These are phyloP conservation scores for Termitomyces sp. DNA, from an alignment of 768 basidiomycete species.

Conservation along the genomic window DNA sequence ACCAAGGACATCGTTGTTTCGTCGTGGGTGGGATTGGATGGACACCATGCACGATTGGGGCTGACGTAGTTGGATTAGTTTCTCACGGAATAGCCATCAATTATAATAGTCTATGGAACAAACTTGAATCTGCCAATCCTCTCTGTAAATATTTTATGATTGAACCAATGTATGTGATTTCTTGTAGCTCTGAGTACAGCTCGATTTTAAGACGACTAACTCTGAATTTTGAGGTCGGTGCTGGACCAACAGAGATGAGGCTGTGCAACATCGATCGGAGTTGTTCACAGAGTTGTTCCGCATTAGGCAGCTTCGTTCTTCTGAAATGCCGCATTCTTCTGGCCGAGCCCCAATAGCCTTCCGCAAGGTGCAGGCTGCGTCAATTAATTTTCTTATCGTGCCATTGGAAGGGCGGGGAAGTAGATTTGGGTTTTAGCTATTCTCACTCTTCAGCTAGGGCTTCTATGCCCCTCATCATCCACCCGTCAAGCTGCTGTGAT, in stretches of 20 bases:
- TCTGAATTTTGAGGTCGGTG: neutral
- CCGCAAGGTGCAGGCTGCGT: neutral
- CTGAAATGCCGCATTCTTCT: neutral
- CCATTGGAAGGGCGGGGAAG: neutral
- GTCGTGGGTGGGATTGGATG: neutral
- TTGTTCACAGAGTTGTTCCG: neutral
- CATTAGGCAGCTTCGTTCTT: neutral
- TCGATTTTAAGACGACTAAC: neutral
- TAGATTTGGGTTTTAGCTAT: neutral
- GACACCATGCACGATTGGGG: neutral
- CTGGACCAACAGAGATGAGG: neutral
- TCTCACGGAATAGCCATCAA: neutral
- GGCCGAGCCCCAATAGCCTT: neutral
- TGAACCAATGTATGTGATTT: neutral
- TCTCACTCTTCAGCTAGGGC: neutral
- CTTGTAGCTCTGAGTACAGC: neutral
- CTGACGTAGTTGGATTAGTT: neutral
- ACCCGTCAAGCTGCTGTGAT: slow-evolving; percentile 70
- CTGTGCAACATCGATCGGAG: too few relatives aligned
- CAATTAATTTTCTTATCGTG: neutral
- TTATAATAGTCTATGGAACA: neutral
- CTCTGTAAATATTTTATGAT: neutral
- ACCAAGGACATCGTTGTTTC: slow-evolving; percentile 26
- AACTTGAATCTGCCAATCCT: neutral
- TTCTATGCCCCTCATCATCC: slow-evolving; percentile 46